Evolutionary conservation across 2,329 filamentous ascomycete species (phyloP).

Genomic region (Aspergillus novofumigatus): DNA sequence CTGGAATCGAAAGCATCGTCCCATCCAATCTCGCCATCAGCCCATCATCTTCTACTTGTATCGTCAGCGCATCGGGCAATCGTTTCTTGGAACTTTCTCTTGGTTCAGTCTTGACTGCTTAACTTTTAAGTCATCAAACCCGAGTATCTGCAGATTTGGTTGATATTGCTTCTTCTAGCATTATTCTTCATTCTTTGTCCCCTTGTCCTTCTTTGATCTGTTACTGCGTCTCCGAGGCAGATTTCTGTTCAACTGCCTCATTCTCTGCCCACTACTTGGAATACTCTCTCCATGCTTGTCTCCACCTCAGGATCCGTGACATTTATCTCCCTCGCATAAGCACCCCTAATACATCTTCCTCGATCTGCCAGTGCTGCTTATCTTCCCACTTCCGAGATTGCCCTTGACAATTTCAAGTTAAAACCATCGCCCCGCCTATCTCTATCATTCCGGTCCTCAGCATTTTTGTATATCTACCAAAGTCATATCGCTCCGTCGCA

Average conservation of each 20-base stretch:
- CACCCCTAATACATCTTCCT: background rate
- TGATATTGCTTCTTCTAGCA: background rate
- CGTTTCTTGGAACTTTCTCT: background rate
- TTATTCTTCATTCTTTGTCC: background rate
- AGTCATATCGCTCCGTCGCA: background rate
- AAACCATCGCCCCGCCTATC: background rate
- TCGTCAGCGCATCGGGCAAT: background rate
- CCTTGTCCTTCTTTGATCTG: background rate
- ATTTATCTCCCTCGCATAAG: background rate
- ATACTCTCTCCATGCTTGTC: background rate
- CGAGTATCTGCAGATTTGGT: background rate
- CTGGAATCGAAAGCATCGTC: background rate
- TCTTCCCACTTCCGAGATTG: background rate
- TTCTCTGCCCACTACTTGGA: background rate
- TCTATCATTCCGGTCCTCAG: slow-evolving; percentile 5
- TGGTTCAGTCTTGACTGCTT: background rate
- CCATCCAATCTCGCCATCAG: background rate
- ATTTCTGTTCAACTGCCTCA: background rate
- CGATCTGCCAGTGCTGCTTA: background rate
- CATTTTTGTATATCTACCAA: background rate
- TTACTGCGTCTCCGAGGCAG: background rate
- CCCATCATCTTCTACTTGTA: background rate
- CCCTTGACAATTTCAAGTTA: background rate
- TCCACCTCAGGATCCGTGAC: background rate
- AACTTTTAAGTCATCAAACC: background rate